These are phyloP conservation scores for Dactylellina sp. DNA, from an alignment of 2,329 filamentous ascomycete genomes.

Conservation along the genomic window DNA sequence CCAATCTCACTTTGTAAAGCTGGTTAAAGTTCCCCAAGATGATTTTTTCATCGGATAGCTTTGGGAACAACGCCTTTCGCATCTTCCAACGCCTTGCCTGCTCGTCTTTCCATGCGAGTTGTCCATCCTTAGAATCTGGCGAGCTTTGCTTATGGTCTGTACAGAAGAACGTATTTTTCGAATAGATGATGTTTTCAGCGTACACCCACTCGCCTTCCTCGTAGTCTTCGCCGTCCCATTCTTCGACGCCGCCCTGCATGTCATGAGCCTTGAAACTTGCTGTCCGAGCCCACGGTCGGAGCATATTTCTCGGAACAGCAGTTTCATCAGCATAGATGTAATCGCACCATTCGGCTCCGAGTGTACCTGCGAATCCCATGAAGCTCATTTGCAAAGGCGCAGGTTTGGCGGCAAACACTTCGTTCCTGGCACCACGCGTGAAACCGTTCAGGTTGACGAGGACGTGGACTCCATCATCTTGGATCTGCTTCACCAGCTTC, in stretches of 20 bases:
- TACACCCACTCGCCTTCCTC: conserved; percentile 88
- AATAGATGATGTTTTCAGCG: conserved; percentile 95
- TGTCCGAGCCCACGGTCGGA: conserved; percentile 71
- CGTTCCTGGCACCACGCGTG: conserved; percentile 94
- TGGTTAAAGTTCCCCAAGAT: conserved; percentile 99
- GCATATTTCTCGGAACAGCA: conserved; percentile 82
- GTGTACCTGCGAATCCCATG: conserved; percentile 96
- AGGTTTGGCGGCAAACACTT: conserved; percentile 93
- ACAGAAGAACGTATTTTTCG: conserved; percentile 95
- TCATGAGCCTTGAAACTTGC: conserved; percentile 79
- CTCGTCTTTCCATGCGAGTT: conserved; percentile 84
- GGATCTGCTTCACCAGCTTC: conserved; percentile 84
- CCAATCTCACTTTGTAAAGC: conserved; percentile 83
- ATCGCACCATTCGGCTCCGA: conserved; percentile 98
- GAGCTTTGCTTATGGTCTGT: conserved; percentile 96
- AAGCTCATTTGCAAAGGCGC: conserved; percentile 99
- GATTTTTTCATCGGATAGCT: conserved; percentile 81
- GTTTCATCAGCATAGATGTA: conserved; percentile 92
- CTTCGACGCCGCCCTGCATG: conserved; percentile 66
- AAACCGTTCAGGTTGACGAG: conserved; percentile 98
- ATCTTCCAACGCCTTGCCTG: conserved; percentile 86
- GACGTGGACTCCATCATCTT: conserved; percentile 89
- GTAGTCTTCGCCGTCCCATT: conserved; percentile 72
- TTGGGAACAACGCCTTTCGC: conserved; percentile 91
- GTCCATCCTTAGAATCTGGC: conserved; percentile 74